These are phyloP conservation scores for Colletotrichum euphorbiae DNA, from an alignment of 2,329 filamentous ascomycete species.

Conservation along the genomic window DNA sequence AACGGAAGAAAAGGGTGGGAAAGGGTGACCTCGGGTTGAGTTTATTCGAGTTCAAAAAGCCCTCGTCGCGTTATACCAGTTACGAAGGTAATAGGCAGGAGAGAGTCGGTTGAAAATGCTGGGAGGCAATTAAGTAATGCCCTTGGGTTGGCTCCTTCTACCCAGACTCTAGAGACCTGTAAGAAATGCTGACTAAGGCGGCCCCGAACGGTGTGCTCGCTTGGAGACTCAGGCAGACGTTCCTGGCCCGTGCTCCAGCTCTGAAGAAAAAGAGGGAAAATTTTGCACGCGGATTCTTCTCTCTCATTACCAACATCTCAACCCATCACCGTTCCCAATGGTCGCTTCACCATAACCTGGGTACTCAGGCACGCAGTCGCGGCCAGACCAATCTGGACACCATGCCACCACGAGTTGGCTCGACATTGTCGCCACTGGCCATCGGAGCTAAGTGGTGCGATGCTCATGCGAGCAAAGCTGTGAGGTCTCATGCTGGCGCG, in stretches of 20 bases:
- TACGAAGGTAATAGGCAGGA: too few relatives aligned
- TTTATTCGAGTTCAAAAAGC: too few relatives aligned
- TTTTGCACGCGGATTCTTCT: background rate
- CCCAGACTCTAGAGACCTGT: too few relatives aligned
- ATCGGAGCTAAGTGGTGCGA: conserved; percentile 31
- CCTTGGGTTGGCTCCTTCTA: too few relatives aligned
- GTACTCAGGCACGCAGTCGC: conserved; percentile 25
- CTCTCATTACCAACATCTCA: background rate
- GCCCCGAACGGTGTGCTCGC: too few relatives aligned
- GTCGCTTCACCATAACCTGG: conserved; percentile 21
- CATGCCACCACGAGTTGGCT: conserved; percentile 31
- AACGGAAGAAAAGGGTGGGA: too few relatives aligned
- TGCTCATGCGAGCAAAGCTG: conserved; percentile 12
- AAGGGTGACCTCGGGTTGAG: too few relatives aligned
- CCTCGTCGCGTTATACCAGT: too few relatives aligned
- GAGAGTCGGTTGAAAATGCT: too few relatives aligned
- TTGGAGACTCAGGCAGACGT: conserved; percentile 15
- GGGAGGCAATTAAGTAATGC: too few relatives aligned
- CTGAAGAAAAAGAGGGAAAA: conserved; percentile 28
- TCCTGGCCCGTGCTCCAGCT: conserved; percentile 25
- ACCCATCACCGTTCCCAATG: conserved; percentile 18
- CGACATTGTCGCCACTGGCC: conserved; percentile 34
- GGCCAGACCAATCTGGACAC: conserved; percentile 17
- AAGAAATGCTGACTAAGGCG: background rate
- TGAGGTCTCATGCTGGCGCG: conserved; percentile 17